Base-by-base conservation (phyloP, 257 asterid species). In the Sherardia arvensis region DNA sequence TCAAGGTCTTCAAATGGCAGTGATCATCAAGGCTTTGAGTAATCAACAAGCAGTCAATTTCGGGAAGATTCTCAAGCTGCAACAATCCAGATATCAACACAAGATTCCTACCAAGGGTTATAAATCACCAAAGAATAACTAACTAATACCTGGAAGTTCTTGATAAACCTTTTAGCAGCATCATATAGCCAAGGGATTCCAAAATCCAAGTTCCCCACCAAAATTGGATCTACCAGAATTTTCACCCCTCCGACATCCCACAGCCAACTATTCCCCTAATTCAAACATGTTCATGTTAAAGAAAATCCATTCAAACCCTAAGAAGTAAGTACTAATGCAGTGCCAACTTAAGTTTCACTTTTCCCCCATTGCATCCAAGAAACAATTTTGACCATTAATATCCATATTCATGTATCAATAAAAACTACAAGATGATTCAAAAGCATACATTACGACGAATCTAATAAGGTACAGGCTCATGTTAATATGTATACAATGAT, bases 11-110 rank as follows among this genome's bases (percentile, higher is more conserved):
- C 74, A 92, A 72, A 80, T 92, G 99, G 71, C 97, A 92, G 71
- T 92, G 97, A 68, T 92, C 99, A 38, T 92, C 99, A 57, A 92
- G 96, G 79, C 97, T 87, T 85, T 89, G 99, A 26, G 97, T 92
- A 22, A 92, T 92, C n/a, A 92, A 73, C 66, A 92, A 69, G 80
- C 87, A 86, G 69, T 92, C 72, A 15, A 92, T 76, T 71, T 81
- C 82, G 66, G 97, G 91, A 78, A 87, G 90, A 78, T 89, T 90
- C 66, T 85, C 89, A 62, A 92, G 86, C 97, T 92, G 91, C 85
- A 76, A 69, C 67, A 76, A 62, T 71, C 57, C 62, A 62, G 65
- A 73, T 49, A 74, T 71, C 43, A 80, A 6, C 67, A 26, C 47
- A 26, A 56, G 63, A 59, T 38, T 69, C 48, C 36, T 14, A 18